A percentile compares a stretch with the other conserved stretches of the same genome.
Evolutionary conservation across 352 stramenopile genomes (phyloP).

Genomic region (Globisporangium paroecandrum): DNA sequence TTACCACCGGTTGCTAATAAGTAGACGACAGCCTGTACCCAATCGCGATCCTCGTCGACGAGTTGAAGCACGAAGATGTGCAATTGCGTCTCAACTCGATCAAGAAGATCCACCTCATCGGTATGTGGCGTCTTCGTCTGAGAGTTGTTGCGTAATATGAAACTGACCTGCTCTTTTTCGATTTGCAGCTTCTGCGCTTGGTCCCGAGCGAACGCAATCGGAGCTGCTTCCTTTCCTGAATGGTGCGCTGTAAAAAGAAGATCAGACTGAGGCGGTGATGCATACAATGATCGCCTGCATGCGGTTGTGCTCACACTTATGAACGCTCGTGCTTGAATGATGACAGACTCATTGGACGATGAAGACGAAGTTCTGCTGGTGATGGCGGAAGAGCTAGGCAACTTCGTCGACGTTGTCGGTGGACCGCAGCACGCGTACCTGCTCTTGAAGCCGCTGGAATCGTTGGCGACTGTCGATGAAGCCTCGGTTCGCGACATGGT

Average conservation of each 20-base stretch:
- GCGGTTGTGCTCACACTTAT: background rate
- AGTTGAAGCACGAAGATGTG: slow-evolving; percentile 91
- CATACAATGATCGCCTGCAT: background rate
- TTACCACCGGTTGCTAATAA: background rate
- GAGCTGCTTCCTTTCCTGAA: slow-evolving; percentile 99
- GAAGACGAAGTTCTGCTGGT: slow-evolving; percentile 97
- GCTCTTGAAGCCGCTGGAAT: slow-evolving; percentile 94
- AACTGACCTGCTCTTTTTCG: background rate
- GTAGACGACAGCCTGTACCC: slow-evolving; percentile 81
- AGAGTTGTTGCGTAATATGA: background rate
- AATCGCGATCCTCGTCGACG: slow-evolving; percentile 90
- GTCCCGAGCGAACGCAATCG: slow-evolving; percentile 84
- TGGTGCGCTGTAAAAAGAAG: slow-evolving; percentile 34
- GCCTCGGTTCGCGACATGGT: slow-evolving; percentile 91
- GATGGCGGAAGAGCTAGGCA: slow-evolving; percentile 91
- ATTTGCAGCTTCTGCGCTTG: slow-evolving; percentile 79
- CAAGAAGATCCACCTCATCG: slow-evolving; percentile 88
- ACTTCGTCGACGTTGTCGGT: slow-evolving; percentile 90
- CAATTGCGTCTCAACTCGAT: slow-evolving; percentile 91
- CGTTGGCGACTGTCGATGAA: slow-evolving; percentile 93
- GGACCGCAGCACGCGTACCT: slow-evolving; percentile 81
- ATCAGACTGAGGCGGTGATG: background rate
- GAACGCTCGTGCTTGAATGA: background rate
- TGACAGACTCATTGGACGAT: slow-evolving; percentile 94
- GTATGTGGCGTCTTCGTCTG: slow-evolving; percentile 26